Evolutionary conservation across 2,329 filamentous ascomycete genomes (phyloP).

Genomic region (Leptographium wingfieldii): DNA sequence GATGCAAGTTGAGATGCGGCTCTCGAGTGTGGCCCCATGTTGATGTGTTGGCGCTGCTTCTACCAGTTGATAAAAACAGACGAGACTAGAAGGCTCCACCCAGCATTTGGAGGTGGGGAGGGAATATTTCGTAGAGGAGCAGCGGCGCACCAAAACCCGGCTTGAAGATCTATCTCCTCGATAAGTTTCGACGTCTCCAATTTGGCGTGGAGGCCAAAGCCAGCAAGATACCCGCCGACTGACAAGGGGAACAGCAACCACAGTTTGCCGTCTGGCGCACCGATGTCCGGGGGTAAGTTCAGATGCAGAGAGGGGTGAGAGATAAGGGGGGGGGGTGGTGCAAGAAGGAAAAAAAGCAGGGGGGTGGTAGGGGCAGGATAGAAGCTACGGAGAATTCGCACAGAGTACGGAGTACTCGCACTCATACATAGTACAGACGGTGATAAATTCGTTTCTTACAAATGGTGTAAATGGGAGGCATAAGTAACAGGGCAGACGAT

Average conservation of each 20-base stretch:
- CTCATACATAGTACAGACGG: not conserved
- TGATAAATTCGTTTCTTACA: no score
- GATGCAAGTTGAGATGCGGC: slow-evolving; percentile 54
- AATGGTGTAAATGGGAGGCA: not conserved
- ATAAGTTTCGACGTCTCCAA: slow-evolving; percentile 8
- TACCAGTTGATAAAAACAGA: slow-evolving; percentile 63
- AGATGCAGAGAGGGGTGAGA: not conserved
- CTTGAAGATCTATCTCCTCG: slow-evolving; percentile 31
- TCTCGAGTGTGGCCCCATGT: slow-evolving; percentile 56
- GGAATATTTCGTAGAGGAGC: slow-evolving; percentile 8
- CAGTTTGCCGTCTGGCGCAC: not conserved
- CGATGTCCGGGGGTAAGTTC: not conserved
- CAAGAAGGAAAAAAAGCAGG: not conserved
- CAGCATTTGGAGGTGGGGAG: slow-evolving; percentile 27
- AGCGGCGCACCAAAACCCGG: slow-evolving; percentile 27
- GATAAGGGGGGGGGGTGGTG: not conserved
- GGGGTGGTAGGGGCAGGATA: no score
- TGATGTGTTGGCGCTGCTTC: slow-evolving; percentile 86
- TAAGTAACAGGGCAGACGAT: slow-evolving; percentile 3
- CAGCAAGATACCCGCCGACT: not conserved
- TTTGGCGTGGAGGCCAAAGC: not conserved
- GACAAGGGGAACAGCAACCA: not conserved
- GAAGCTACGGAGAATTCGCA: not conserved
- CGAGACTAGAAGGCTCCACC: slow-evolving; percentile 52
- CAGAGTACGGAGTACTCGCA: not conserved